Base-by-base conservation (phyloP, 345 rosid species). In the Jatropha curcas region DNA sequence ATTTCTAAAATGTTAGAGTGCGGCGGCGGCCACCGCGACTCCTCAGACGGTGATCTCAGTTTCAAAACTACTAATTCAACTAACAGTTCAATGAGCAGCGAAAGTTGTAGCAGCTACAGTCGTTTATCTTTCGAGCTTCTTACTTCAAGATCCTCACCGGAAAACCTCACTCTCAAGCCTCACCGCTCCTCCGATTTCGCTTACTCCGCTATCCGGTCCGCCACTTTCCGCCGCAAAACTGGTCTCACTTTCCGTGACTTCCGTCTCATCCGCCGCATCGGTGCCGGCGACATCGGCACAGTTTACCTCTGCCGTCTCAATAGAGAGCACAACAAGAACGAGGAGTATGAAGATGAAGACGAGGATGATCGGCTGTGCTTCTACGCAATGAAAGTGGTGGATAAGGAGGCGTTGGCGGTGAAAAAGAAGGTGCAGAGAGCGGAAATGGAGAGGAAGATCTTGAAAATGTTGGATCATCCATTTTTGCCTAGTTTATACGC, bases 321-420 rank as follows among this genome's bases (percentile, higher is more conserved):
- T 6, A 27, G 27, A 52, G 41, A 34, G 11, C 57, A 9, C 45
- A 35, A 12, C 16, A 37, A 41, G 5, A 63, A 35, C 25, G 27
- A 31, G 1, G 67, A 52, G 1, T 17, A 55, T 17, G 51, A 62
- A 0, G 48, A 31, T 12, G 65, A 39, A 2, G 24, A 61, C 1
- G 75, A 39, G 4, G 78, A 70, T 25, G 71, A 67, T 5, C 53
- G 70, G 13, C 4, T n/a, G 45, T 88, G 87, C 71, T 63, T 51
- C 62, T 90, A 85, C 73, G 99, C 98, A 14, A 88, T 95, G 99
- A 95, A 95, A 72, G 99, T 92, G 20, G 98, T 95, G 56, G 95
- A 95, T 55, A 92, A 85, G 77, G 93, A 86, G 24, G 89, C 84
- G 0, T 74, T 87, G 53, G 92, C 79, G 25, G 51, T 79, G 83